These are phyloP conservation scores for Evansstolkia leycettana DNA, from an alignment of 495 filamentous ascomycete genomes.

Conservation along the genomic window DNA sequence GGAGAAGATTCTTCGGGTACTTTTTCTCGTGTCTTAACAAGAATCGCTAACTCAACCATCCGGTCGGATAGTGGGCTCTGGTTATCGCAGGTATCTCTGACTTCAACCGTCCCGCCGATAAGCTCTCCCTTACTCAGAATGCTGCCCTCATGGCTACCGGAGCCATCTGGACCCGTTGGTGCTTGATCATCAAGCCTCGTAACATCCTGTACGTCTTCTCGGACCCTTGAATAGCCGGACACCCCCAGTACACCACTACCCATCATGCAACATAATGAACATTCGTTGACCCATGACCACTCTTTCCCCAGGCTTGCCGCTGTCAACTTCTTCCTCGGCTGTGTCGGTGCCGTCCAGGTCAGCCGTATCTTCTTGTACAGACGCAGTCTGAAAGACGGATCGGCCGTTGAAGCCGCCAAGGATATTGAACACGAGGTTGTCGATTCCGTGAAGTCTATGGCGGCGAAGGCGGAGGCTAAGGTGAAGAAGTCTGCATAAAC, in stretches of 20 bases:
- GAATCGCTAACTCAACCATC: conserved; percentile 4
- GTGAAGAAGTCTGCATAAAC: conserved; percentile 17
- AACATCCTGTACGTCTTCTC: conserved; percentile 61
- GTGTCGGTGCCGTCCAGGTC: conserved; percentile 74
- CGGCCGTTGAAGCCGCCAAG: conserved; percentile 31
- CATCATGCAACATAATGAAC: too few relatives aligned
- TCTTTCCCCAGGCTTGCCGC: conserved; percentile 57
- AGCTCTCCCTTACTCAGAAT: conserved; percentile 88
- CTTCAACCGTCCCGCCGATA: conserved; percentile 82
- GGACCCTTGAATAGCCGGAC: too few relatives aligned
- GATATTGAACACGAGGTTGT: conserved; percentile 35
- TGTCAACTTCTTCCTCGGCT: conserved; percentile 95
- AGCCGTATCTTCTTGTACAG: conserved; percentile 62
- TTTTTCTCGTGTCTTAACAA: too few relatives aligned
- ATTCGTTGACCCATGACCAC: too few relatives aligned
- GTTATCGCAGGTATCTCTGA: conserved; percentile 88
- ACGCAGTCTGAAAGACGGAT: conserved; percentile 41
- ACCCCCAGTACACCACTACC: too few relatives aligned
- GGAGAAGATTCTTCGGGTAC: too few relatives aligned
- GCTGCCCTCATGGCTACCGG: conserved; percentile 78
- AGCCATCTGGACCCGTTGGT: conserved; percentile 96
- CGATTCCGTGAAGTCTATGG: conserved; percentile 25
- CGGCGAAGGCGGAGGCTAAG: conserved; percentile 11
- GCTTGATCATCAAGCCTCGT: conserved; percentile 85
- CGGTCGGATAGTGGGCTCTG: conserved; percentile 58